Conservation (phyloP, 176 grass and related monocot species). For the Cenchrus fungigraminus region DNA sequence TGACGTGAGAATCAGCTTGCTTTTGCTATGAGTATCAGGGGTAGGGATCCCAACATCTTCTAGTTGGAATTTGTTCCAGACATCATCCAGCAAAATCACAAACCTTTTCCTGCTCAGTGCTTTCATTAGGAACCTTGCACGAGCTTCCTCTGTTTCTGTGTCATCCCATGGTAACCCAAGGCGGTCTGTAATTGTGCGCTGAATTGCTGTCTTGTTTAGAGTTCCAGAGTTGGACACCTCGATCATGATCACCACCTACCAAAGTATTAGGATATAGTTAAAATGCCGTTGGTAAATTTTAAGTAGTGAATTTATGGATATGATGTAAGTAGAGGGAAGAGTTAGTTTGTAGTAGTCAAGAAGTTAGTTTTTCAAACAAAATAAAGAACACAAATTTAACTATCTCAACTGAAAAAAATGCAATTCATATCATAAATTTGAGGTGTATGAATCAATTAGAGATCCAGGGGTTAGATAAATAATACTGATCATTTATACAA, state of each 20-base stretch:
- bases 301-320: background rate
- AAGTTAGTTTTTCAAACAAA: background rate
- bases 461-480: background rate
- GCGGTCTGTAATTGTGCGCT: conserved; percentile 46
- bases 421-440: background rate
- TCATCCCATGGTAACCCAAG: conserved; percentile 58
- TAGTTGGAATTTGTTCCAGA: conserved; percentile 45
- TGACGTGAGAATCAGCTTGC: conserved; percentile 61
- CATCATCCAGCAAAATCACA: conserved; percentile 65
- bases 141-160: conserved; percentile 13
- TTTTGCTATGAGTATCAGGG: conserved; percentile 37
- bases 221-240: conserved; percentile 56
- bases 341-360: background rate
- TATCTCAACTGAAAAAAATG: background rate
- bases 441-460: background rate
- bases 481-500: background rate
- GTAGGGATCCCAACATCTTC: conserved; percentile 55
- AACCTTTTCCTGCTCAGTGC: conserved; percentile 52
- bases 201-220: conserved; percentile 46
- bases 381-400: background rate
- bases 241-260: conserved; percentile 61
- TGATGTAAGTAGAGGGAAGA: background rate
- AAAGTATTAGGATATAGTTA: background rate
- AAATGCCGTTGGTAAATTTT: background rate
- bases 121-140: conserved; percentile 52